Base-by-base conservation (phyloP, 805 yeast genomes). In the Candida nonsorbophila region DNA sequence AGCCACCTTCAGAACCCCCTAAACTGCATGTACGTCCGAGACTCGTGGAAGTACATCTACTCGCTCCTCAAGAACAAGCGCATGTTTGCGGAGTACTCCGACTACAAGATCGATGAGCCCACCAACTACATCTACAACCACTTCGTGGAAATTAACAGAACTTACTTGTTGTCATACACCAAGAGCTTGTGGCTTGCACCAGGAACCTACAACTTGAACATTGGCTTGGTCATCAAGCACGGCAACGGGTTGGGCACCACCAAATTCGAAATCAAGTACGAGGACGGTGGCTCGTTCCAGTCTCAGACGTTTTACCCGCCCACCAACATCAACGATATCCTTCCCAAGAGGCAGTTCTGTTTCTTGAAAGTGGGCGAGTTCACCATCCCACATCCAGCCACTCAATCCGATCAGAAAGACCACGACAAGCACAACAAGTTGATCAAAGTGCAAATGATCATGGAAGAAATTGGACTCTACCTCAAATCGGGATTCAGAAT, bases 191-290 rank as follows among this genome's bases (percentile, higher is more conserved):
- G 70, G 60, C 44, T 74, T 13, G 50, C 72, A 1, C 69, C 72
- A 1, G 79, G 75, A 3, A 44, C 47, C 9, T 74, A 74, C 44
- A 72, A 72, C 37, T 45, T 73, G 16, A 64, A 72, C 24, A 62
- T 72, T 28, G 79, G 76, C 0, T 44, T 74, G 15, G 69, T 72
- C 5, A 53, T 74, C n/a, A 69, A 71, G 29, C 67, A 69, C 35
- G 74, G 72, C 1, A 55, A 61, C 29, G 83, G 83, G 0, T 48
- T 77, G 16, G 81, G 80, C 2, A 74, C 80, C 10, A 72, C 77
- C 11, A 65, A 67, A 40, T 76, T 77, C 39, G 72, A 65, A 39
- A 55, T 76, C 6, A 43, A 47, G 12, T 58, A 58, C 32, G 35
- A 51, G 18, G 45, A 51, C 15, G 38, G 49, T 3, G 53, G 53